Evolutionary conservation across 345 rosid genomes (phyloP).

Genomic region (Populus davidiana): DNA sequence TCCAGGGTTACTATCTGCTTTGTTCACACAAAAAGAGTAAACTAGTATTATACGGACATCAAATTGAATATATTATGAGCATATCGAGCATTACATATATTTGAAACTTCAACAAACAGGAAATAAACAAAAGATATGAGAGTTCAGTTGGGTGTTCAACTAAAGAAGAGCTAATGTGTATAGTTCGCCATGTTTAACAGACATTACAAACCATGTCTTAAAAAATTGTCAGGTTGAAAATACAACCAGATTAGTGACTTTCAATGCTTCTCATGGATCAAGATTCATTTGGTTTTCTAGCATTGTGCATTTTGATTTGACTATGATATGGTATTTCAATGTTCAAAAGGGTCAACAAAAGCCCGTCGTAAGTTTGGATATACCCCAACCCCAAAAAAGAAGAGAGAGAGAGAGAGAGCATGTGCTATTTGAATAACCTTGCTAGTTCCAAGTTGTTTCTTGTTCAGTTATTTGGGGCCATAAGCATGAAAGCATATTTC

Average conservation of each 20-base stretch:
- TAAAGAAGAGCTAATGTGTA: neutral
- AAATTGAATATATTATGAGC: neutral
- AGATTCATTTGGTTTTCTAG: neutral
- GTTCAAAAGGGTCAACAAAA: neutral
- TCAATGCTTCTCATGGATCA: no score
- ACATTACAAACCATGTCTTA: neutral
- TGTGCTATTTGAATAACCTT: neutral
- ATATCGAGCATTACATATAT: neutral
- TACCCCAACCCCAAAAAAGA: neutral
- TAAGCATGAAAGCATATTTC: neutral
- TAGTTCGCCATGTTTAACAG: neutral
- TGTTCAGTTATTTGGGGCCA: no score
- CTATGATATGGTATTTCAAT: neutral
- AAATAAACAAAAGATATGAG: neutral
- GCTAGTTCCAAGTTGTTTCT: no score
- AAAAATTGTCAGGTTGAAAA: neutral
- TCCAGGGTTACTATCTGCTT: slow-evolving; percentile 88
- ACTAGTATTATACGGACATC: neutral
- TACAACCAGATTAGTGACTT: neutral
- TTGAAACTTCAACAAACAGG: neutral
- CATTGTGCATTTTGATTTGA: neutral
- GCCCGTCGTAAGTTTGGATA: neutral
- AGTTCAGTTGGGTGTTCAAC: slow-evolving; percentile 1
- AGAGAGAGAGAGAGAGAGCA: neutral
- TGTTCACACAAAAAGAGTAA: slow-evolving; percentile 15